Conservation (phyloP, 495 filamentous ascomycete species). For the Neurospora sp. region DNA sequence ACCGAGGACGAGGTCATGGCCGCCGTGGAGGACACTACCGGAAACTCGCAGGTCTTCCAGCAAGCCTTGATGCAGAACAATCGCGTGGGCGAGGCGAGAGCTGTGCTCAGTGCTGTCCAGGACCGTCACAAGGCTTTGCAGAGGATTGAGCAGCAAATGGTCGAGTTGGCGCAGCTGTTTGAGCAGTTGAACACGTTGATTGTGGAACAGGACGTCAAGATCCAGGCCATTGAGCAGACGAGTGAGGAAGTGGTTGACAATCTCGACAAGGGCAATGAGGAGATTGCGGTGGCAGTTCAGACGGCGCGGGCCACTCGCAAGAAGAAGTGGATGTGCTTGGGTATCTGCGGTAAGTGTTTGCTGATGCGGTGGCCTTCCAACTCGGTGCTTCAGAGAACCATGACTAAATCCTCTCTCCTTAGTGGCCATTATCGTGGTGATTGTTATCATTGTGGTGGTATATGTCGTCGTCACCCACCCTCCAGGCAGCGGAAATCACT, state of each 20-base stretch:
- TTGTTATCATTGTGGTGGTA: constrained; percentile 39
- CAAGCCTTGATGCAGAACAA: constrained; percentile 67
- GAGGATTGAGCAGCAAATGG: constrained; percentile 81
- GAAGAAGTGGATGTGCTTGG: constrained; percentile 98
- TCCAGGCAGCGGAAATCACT: constrained; percentile 3
- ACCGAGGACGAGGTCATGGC: constrained; percentile 69
- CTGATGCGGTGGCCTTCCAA: neutral
- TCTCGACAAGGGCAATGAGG: constrained; percentile 66
- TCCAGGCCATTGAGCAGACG: constrained; percentile 70
- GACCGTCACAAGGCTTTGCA: constrained; percentile 81
- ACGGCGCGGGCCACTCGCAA: constrained; percentile 71
- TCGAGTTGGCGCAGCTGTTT: constrained; percentile 79
- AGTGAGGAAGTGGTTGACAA: constrained; percentile 70
- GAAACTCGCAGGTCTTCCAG: constrained; percentile 63
- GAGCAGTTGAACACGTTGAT: constrained; percentile 53
- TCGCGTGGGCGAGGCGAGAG: constrained; percentile 69
- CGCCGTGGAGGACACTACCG: constrained; percentile 59
- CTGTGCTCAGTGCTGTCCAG: constrained; percentile 63
- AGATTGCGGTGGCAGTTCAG: constrained; percentile 65
- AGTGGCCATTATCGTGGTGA: constrained; percentile 42
- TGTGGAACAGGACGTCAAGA: constrained; percentile 67
- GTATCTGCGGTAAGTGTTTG: constrained; percentile 60
- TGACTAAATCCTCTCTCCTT: neutral
- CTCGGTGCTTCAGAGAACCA: neutral
- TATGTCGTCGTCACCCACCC: constrained; percentile 29